Conservation (phyloP, 2,329 filamentous ascomycete genomes). For the Periglandula ipomoeae region DNA sequence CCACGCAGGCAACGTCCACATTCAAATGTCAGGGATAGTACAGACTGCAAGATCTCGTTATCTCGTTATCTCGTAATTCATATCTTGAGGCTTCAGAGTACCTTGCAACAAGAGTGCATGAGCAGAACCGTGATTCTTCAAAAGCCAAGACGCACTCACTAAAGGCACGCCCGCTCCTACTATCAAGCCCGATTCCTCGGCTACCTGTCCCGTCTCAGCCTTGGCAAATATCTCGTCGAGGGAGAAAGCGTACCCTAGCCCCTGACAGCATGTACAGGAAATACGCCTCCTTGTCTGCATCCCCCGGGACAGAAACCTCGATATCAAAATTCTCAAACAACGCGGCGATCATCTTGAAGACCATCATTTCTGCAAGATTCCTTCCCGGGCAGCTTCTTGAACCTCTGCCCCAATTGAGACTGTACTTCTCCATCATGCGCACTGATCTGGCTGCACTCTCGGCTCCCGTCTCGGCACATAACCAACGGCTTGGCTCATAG, state of each 20-base stretch:
- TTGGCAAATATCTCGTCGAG: neutral
- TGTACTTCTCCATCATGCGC: constrained; percentile 38
- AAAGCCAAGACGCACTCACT: no score
- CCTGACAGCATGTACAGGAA: constrained; percentile 45
- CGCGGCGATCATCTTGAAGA: constrained; percentile 33
- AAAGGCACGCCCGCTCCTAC: no score
- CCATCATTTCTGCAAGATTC: constrained; percentile 40
- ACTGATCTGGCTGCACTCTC: constrained; percentile 6
- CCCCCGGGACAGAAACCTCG: constrained; percentile 26
- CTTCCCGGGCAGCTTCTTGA: constrained; percentile 40
- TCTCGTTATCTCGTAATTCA: no score
- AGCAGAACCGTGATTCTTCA: no score
- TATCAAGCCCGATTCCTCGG: no score
- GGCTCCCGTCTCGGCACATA: constrained; percentile 19
- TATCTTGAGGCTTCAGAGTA: no score
- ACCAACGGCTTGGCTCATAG: constrained; percentile 41
- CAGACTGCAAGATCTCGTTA: no score
- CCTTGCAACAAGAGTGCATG: no score
- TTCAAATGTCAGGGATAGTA: no score
- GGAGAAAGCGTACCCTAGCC: constrained; percentile 30
- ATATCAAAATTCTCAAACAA: constrained; percentile 37
- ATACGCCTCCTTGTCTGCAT: constrained; percentile 33
- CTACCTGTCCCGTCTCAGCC: neutral
- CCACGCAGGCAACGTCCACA: no score
- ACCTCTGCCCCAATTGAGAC: constrained; percentile 43